Base-by-base conservation (phyloP, 164 flowering plant species). In the Piper longum region DNA sequence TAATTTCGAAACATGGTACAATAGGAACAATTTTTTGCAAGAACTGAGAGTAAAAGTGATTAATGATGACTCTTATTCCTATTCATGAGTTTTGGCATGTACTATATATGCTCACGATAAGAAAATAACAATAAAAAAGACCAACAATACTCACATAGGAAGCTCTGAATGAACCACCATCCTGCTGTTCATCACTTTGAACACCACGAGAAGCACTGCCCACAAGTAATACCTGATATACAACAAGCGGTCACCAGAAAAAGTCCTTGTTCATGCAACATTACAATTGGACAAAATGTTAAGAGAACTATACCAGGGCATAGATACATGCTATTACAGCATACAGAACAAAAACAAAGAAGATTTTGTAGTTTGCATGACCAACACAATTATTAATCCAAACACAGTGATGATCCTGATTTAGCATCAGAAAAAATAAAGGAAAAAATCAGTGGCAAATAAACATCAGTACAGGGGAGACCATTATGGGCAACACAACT, bases 361-460 rank as follows among this genome's bases (percentile, higher is more conserved):
- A 89, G 78, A 73, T 73, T 81, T 92, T 92, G 59, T 89, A 88
- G 78, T 92, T 92, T 62, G 81, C 84, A 78, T 89, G 93, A 62
- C 98, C 98, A 67, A 92, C 96, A 69, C 97, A 92, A 65, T 89
- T 89, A 68, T 83, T 86, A 73, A 89, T 85, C 97, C 98, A 89
- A 55, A 86, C 82, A 83, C 98, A 92, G 58, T 92, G 98, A 67
- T 92, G 98, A 73, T 92, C 98, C 98, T 91, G 70, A 48, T 5
- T 48, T 48, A 12, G 14, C 11, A 48, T 0, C 12, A 48, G 14
- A 9, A 48, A 48, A 48, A 9, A 48, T 0, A 2, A 48, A 48
- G 14, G 14, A 48, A 5, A 7, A 48, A 48, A 14, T 48, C 14
- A 9, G 14, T 2, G 14, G 7, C 52, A 48, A 48, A 14, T 5